Evolutionary conservation across 352 stramenopile species (phyloP), one percentile per base, ranked within the genome.

Genomic region (Aphanomyces invadans): DNA sequence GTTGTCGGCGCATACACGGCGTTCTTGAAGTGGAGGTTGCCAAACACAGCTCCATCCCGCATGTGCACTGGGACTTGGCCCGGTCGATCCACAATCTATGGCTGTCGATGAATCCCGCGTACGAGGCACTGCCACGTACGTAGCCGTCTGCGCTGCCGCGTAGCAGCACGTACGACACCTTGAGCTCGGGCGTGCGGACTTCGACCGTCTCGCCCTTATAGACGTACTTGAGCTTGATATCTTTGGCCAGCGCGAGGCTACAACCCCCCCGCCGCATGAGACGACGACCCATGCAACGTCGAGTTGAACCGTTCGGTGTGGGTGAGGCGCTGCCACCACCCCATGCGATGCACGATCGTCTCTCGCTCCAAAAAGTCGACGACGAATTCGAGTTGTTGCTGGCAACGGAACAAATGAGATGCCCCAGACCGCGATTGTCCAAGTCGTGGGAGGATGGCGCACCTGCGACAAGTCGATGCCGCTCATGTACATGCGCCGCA

Each of bases 311-410:
- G 55, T 56, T 65, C 57, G n/a, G 57, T 65, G 36, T 65, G 57
- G 3, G 39, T 65, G 19, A 65, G 36, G 23, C 28, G 57, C 36
- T 65, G 57, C 57, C 57, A 65, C 57, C 57, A 65, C 42, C n/a
- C 15, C 25, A 65, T 32, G 7, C 57, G 57, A 52, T 65, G 45
- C 21, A 65, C 51, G 9, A 46, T 21, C 15, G 57, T 65, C 45
- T 65, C 57, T 12, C 33, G 57, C n/a, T 53, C 26, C 12, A 65
- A 29, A 32, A 49, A 65, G 19, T 65, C 33, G 39, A 65, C 57
- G 45, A 65, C 57, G 25, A 65, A 65, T 46, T 65, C 57, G 4
- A 65, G 11, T 65, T 65, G 57, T 65, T 65, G 57, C 57, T 65
- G 36, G 7, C 7, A 15, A 65, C 17, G 9, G 29, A 38, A n/a